Percentiles rank a stretch among this genome's conserved stretches.
Conservation (phyloP, 2,329 filamentous ascomycete species). For the Xylariaceae sp. region DNA sequence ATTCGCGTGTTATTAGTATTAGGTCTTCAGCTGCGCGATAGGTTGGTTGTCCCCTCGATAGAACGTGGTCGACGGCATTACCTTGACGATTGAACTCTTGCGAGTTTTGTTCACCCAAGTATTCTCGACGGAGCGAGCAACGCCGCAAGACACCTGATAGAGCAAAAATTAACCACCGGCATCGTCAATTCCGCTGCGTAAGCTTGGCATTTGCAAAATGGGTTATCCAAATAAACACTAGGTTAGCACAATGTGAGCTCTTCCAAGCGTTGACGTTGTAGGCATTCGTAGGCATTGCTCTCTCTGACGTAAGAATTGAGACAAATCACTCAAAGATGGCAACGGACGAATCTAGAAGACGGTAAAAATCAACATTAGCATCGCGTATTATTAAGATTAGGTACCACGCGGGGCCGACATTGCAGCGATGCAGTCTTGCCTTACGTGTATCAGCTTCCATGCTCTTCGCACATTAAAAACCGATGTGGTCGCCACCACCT, state of each 20-base stretch:
- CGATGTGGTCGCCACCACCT: constrained; percentile 23
- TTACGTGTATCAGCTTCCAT: constrained; percentile 21
- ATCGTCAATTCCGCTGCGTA: background rate
- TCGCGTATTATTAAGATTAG: constrained; percentile 30
- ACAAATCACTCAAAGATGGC: background rate
- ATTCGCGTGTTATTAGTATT: background rate
- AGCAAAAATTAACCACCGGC: background rate
- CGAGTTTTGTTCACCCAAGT: background rate
- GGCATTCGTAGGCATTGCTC: background rate
- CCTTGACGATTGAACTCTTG: background rate
- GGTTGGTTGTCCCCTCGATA: background rate
- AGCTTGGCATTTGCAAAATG: background rate
- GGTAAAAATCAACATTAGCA: constrained; percentile 16
- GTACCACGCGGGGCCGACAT: constrained; percentile 21
- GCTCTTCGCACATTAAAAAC: constrained; percentile 20
- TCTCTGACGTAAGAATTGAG: background rate
- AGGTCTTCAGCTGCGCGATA: background rate
- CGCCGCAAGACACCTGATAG: background rate
- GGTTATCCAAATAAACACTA: too few relatives aligned
- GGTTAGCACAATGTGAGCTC: too few relatives aligned
- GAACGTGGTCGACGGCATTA: background rate
- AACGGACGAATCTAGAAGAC: background rate
- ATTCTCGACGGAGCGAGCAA: background rate
- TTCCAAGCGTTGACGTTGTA: background rate
- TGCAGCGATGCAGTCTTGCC: constrained; percentile 14